Percentiles rank a stretch among this genome's conserved stretches.
These are phyloP conservation scores for Monosporascus sp. DNA, from an alignment of 2,329 filamentous ascomycete genomes.

Conservation along the genomic window DNA sequence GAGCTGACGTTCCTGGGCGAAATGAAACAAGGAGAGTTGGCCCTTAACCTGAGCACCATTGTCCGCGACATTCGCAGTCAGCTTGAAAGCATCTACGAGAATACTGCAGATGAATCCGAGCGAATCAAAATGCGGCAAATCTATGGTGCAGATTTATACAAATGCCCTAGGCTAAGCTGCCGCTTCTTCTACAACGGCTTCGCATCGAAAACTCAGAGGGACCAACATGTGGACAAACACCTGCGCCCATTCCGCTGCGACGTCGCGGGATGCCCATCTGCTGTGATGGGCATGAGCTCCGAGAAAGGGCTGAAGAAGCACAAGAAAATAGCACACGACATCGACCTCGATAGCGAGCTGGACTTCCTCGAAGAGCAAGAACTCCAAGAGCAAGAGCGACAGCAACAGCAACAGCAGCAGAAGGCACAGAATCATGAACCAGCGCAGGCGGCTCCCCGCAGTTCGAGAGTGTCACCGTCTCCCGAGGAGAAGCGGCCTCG, in stretches of 20 bases:
- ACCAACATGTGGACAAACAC: slow-evolving; percentile 31
- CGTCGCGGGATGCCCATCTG: slow-evolving; percentile 1
- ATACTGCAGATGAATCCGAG: slow-evolving; percentile 12
- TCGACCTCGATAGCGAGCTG: neutral
- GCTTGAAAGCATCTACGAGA: slow-evolving; percentile 1
- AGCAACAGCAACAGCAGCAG: no score
- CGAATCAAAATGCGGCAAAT: slow-evolving; percentile 11
- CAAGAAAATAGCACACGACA: neutral
- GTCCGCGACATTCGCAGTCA: neutral
- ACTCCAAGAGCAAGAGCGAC: neutral
- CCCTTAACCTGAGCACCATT: neutral
- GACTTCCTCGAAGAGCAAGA: slow-evolving; percentile 1
- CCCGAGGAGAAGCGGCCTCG: neutral
- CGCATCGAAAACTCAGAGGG: slow-evolving; percentile 18
- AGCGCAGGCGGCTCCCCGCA: no score
- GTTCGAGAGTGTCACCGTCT: neutral
- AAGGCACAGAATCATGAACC: no score
- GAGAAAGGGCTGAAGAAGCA: slow-evolving; percentile 1
- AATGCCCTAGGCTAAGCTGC: slow-evolving; percentile 33
- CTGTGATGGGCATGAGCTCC: neutral
- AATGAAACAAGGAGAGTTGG: neutral
- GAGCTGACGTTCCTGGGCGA: slow-evolving; percentile 1
- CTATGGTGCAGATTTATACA: slow-evolving; percentile 32
- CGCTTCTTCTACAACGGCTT: slow-evolving; percentile 37
- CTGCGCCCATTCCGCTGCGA: slow-evolving; percentile 31